phyloP scores from a whole-genome alignment of 306 rosid genomes.

The Ceratonia siliqua region DNA sequence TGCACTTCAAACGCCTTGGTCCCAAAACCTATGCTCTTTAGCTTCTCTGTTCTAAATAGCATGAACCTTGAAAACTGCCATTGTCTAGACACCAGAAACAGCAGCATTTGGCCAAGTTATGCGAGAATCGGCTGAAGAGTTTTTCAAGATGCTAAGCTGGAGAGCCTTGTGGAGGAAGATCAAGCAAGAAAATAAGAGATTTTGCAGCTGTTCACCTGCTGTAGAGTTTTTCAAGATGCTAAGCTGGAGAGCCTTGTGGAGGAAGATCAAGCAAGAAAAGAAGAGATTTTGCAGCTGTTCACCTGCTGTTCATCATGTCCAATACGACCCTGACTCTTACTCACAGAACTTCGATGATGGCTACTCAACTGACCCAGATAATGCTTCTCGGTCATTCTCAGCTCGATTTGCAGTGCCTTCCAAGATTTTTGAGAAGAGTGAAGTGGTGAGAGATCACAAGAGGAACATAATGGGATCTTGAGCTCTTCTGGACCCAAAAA shows the following conservation, averaged over 20 bases:
- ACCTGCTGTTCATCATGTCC: slow-evolving; percentile 35
- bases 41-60: background rate
- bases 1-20: slow-evolving; percentile 10
- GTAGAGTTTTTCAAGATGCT: slow-evolving; percentile 31
- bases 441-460: background rate
- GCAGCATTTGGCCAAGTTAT: background rate
- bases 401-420: slow-evolving; percentile 65
- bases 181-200: slow-evolving; percentile 52
- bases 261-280: slow-evolving; percentile 54
- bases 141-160: slow-evolving; percentile 40
- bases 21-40: background rate
- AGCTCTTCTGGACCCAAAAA: background rate
- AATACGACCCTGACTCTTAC: slow-evolving; percentile 57
- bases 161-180: slow-evolving; percentile 54
- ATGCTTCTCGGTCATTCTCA: slow-evolving; percentile 59
- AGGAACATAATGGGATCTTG: slow-evolving; percentile 9
- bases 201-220: slow-evolving; percentile 30
- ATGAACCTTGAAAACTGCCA: slow-evolving; percentile 33
- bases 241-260: slow-evolving; percentile 54
- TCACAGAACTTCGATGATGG: slow-evolving; percentile 73
- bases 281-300: slow-evolving; percentile 40
- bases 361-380: slow-evolving; percentile 50
- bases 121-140: slow-evolving; percentile 32
- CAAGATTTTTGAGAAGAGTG: slow-evolving; percentile 22
- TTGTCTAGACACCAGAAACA: background rate